Evolutionary conservation across 2,329 filamentous ascomycete genomes (phyloP), one percentile per base, ranked within the genome.

Genomic region (Fusarium nisikadoi): DNA sequence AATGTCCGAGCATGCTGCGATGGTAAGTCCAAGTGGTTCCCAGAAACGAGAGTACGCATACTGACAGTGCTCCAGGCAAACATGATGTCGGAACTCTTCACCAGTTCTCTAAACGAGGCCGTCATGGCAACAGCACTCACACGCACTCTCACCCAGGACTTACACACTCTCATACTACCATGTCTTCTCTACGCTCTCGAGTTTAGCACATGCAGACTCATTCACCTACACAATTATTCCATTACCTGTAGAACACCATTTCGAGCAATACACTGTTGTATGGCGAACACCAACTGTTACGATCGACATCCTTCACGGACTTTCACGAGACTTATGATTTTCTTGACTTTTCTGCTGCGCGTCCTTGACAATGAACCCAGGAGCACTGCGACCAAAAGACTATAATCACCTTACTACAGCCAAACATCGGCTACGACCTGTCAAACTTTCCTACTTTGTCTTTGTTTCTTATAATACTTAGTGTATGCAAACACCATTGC

Each of bases 1-100:
- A 98, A 99, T 81, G 96, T 99, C 72, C 88, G 96, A 79, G 95
- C 95, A 66, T 99, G 96, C 84, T 99, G 96, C 82, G 96, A 98
- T 88, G 96, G 95, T 95, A 87, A 89, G 92, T 57, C 29, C 13
- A 36, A 16, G 8, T 20, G 1, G 35, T 45, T 38, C 3, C 10
- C 14, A 33, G 8, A 29, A 29, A 29, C 19, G 17, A 35, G 41
- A 53, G 6, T 33, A 59, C 8, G 76, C 76, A 81, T 73, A 72
- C 55, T 43, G 50, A 68, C 12, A 29, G 36, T 47, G 17, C 29
- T 4, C 14, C 54, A 93, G 91, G 92, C 74, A 93, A 93, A 84
- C 92, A 94, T 77, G 92, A 94, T 79, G 92, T 94, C 53, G 87
- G 89, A 60, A 89, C 86, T 60, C 80, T 92, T 55, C 83, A 86